A percentile compares a stretch with the other conserved stretches of the same genome.
These are phyloP conservation scores for Xylariaceae sp. DNA, from an alignment of 2,329 filamentous ascomycete genomes.

Conservation along the genomic window DNA sequence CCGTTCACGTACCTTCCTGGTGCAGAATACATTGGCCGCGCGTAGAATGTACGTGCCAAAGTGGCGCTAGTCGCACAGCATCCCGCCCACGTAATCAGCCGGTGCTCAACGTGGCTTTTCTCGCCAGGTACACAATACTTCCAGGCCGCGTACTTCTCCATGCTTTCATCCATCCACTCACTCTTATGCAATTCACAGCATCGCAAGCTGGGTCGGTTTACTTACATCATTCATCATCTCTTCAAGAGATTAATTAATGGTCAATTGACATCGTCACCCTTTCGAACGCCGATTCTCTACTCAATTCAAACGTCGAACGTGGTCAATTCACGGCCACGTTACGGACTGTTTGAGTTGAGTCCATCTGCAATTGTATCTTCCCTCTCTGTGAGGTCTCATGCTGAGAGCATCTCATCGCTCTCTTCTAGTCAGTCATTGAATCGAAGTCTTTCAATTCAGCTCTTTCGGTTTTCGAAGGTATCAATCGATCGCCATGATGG, in stretches of 20 bases:
- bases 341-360: neutral
- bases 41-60: no score
- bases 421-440: neutral
- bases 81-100: constrained; percentile 8
- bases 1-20: no score
- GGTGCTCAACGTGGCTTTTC: constrained; percentile 21
- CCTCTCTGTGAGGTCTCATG: constrained; percentile 15
- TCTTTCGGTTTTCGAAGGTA: no score
- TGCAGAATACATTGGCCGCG: no score
- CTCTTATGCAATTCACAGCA: neutral
- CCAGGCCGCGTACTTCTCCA: neutral
- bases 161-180: neutral
- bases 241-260: neutral
- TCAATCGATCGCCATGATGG: constrained; percentile 16
- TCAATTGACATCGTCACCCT: neutral
- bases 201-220: neutral
- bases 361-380: neutral
- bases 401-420: constrained; percentile 11
- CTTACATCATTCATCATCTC: neutral
- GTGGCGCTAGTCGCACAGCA: neutral
- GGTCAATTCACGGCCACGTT: neutral
- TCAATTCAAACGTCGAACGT: neutral
- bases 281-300: neutral
- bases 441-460: neutral
- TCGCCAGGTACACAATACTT: neutral